phyloP scores from a whole-genome alignment of 2,329 filamentous ascomycete genomes.

The Stromatinia cepivora region DNA sequence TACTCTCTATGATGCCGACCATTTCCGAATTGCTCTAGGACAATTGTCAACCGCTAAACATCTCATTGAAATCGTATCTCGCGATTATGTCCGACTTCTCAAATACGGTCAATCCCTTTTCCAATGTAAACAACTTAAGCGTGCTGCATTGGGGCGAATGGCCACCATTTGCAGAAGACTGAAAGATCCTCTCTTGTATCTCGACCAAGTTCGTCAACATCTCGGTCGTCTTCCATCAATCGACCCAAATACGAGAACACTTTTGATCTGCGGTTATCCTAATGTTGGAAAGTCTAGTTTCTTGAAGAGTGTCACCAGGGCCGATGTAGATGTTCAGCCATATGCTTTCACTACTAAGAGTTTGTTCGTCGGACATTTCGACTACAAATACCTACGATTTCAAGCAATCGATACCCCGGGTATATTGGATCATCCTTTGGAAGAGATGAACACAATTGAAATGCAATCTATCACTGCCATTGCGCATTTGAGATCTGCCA shows the following conservation, averaged over 20 bases:
- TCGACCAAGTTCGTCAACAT: slow-evolving; percentile 96
- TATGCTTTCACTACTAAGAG: slow-evolving; percentile 99
- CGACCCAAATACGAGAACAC: slow-evolving; percentile 93
- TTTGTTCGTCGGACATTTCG: slow-evolving; percentile 95
- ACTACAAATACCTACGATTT: slow-evolving; percentile 90
- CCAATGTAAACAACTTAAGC: slow-evolving; percentile 99
- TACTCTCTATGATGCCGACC: slow-evolving; percentile 97
- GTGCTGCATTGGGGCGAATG: slow-evolving; percentile 94
- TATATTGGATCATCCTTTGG: slow-evolving; percentile 93
- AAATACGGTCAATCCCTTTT: slow-evolving; percentile 97
- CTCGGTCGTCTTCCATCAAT: slow-evolving; percentile 96
- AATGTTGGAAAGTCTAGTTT: slow-evolving; percentile 98
- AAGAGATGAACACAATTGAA: slow-evolving; percentile 99
- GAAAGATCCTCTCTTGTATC: slow-evolving; percentile 91
- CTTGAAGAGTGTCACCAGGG: slow-evolving; percentile 84
- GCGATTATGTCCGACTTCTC: slow-evolving; percentile 93
- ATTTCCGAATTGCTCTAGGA: slow-evolving; percentile 94
- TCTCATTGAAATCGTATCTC: slow-evolving; percentile 90
- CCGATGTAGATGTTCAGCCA: slow-evolving; percentile 95
- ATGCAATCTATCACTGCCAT: slow-evolving; percentile 99
- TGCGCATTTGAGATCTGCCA: slow-evolving; percentile 90
- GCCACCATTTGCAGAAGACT: slow-evolving; percentile 93
- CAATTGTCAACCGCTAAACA: slow-evolving; percentile 96
- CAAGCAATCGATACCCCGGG: slow-evolving; percentile 98
- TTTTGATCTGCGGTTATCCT: slow-evolving; percentile 95